Evolutionary conservation across 768 basidiomycete genomes (phyloP).

Genomic region (Termitomyces sp.): DNA sequence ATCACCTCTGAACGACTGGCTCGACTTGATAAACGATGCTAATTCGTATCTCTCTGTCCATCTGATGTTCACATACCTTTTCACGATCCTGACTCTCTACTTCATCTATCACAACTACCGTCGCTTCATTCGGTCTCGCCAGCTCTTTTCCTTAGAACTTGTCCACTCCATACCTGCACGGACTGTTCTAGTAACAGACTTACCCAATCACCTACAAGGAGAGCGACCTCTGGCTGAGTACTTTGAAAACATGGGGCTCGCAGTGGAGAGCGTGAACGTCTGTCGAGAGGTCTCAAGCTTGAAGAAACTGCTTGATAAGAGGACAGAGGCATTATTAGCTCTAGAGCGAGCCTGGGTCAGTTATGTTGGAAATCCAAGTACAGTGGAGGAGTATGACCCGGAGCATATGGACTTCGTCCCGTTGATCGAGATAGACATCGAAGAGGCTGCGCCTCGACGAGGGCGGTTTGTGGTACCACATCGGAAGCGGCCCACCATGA

Average conservation of each 20-base stretch:
- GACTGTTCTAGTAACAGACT: conserved; percentile 83
- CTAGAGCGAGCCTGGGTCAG: conserved; percentile 86
- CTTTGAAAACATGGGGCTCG: conserved; percentile 85
- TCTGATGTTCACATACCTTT: conserved; percentile 91
- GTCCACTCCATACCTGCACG: conserved; percentile 94
- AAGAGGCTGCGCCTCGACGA: conserved; percentile 50
- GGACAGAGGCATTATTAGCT: conserved; percentile 77
- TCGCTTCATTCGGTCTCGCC: conserved; percentile 85
- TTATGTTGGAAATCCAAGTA: conserved; percentile 94
- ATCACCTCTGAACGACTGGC: conserved; percentile 56
- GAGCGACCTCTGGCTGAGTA: conserved; percentile 89
- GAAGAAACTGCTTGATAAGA: conserved; percentile 67
- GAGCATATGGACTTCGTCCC: conserved; percentile 50
- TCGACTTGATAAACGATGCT: conserved; percentile 87
- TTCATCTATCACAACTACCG: conserved; percentile 89
- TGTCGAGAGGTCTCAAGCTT: conserved; percentile 80
- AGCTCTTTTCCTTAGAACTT: conserved; percentile 91
- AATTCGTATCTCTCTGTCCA: conserved; percentile 88
- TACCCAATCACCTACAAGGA: conserved; percentile 82
- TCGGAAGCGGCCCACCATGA: conserved; percentile 70
- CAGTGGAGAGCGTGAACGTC: conserved; percentile 90
- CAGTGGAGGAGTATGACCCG: conserved; percentile 78
- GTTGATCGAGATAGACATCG: conserved; percentile 48
- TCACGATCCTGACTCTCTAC: conserved; percentile 82
- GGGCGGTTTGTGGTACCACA: conserved; percentile 69